Base-by-base conservation (phyloP, 768 basidiomycete species). In the Sarcodon sp. region DNA sequence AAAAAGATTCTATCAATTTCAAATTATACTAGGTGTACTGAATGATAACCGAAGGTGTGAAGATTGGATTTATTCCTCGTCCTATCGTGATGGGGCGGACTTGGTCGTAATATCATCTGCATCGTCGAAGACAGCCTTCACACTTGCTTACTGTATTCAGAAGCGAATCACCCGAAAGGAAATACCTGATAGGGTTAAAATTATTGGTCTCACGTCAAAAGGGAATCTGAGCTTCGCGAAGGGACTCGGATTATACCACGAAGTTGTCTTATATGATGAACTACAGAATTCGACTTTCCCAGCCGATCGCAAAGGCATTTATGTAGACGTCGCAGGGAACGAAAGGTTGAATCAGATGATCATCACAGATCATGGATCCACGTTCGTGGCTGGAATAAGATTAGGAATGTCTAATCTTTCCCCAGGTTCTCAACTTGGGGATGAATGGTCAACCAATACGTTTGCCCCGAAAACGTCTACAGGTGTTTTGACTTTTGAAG, bases 71-170 rank as follows among this genome's bases (percentile, higher is more conserved):
- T 62, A 71, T 48, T 63, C 69, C 5, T 66, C 72, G 3, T 54
- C 58, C 18, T 83, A 82, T 57, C 68, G 71, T 7, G 71, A 66
- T 1, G 73, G 67, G 6, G 70, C 70, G 4, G 65, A 64, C 2
- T 56, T 58, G 31, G 63, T 84, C 50, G 64, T 84, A 43, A 71
- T 84, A 35, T 81, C 82, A 1, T 81, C 80, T 37, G 83, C 82
- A 0, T 84, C 82, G 3, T 73, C 82, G 27, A 84, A 84, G 55
- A 84, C 81, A 1, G 80, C 82, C 0, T 82, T 83, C 59, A 80
- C 76, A 50, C 65, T 82, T 15, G 81, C 81, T 4, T 81, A 82
- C 54, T 64, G 74, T 46, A 66, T 82, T 18, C 57, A 65, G 6
- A 76, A 76, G 50, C 74, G 77, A 21, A 54, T 66, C 16, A 49